Evolutionary conservation across 768 basidiomycete species (phyloP).

Genomic region (Suillus spraguei): DNA sequence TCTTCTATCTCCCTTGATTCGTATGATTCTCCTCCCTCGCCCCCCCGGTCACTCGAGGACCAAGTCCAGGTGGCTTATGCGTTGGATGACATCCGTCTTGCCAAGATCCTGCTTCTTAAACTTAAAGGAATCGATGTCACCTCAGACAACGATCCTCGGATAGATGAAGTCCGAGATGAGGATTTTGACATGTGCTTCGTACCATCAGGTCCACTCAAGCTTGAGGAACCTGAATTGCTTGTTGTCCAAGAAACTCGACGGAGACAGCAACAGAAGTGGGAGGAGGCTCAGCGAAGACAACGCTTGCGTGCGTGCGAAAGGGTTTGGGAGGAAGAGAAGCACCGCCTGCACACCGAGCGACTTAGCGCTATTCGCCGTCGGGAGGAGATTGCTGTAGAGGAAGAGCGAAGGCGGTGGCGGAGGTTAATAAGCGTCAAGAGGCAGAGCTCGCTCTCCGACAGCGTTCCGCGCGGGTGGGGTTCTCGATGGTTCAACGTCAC

Average conservation of each 20-base stretch:
- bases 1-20: slow-evolving; percentile 36
- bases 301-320: slow-evolving; percentile 47
- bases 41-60: slow-evolving; percentile 55
- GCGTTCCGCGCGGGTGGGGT: slow-evolving; percentile 27
- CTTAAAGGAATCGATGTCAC: slow-evolving; percentile 63
- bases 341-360: slow-evolving; percentile 42
- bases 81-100: slow-evolving; percentile 65
- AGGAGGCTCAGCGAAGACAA: slow-evolving; percentile 38
- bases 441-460: slow-evolving; percentile 14
- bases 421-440: slow-evolving; percentile 17
- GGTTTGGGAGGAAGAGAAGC: slow-evolving; percentile 52
- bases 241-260: slow-evolving; percentile 39
- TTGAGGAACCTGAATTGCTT: slow-evolving; percentile 46
- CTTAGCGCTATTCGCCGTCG: slow-evolving; percentile 35
- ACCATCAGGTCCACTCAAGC: slow-evolving; percentile 38
- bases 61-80: slow-evolving; percentile 70
- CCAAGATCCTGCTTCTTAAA: slow-evolving; percentile 62
- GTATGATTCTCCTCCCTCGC: slow-evolving; percentile 47
- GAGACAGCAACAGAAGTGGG: slow-evolving; percentile 37
- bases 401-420: slow-evolving; percentile 29
- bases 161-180: slow-evolving; percentile 57
- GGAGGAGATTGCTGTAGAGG: slow-evolving; percentile 30
- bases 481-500: not conserved
- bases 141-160: slow-evolving; percentile 61
- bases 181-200: slow-evolving; percentile 44